phyloP scores from a whole-genome alignment of 108 stramenopile species.

The Conticribra guillardii region DNA sequence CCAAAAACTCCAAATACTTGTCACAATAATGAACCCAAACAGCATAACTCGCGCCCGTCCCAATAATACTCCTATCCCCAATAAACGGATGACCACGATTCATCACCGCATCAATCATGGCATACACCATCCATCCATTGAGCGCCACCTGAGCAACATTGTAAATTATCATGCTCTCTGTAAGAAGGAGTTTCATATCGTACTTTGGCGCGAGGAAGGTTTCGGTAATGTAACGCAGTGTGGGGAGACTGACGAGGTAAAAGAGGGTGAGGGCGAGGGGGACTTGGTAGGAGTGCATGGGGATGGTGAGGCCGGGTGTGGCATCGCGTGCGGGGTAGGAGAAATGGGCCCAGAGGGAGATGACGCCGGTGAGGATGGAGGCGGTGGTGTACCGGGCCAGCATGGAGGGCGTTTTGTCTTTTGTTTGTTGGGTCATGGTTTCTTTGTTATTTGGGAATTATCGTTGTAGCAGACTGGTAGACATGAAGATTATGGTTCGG shows the following conservation, averaged over 20 bases:
- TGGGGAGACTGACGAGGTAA: conserved; percentile 77
- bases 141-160: conserved; percentile 93
- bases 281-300: conserved; percentile 63
- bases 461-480: too few relatives aligned
- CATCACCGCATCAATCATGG: conserved; percentile 72
- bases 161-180: conserved; percentile 93
- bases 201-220: conserved; percentile 53
- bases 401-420: conserved; percentile 38
- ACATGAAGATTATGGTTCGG: too few relatives aligned
- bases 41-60: conserved; percentile 77
- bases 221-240: conserved; percentile 60
- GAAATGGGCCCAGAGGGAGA: conserved; percentile 75
- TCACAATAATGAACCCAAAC: conserved; percentile 98
- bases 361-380: conserved; percentile 62
- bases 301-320: conserved; percentile 62
- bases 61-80: conserved; percentile 53
- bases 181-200: conserved; percentile 80
- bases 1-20: conserved; percentile 97
- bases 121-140: conserved; percentile 95
- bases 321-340: conserved; percentile 60
- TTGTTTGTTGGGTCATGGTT: too few relatives aligned
- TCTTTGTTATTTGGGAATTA: too few relatives aligned
- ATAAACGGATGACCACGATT: conserved; percentile 81
- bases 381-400: conserved; percentile 78
- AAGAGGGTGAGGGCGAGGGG: conserved; percentile 65